Conservation (phyloP, 768 basidiomycete genomes). For the Phallus indusiatus region DNA sequence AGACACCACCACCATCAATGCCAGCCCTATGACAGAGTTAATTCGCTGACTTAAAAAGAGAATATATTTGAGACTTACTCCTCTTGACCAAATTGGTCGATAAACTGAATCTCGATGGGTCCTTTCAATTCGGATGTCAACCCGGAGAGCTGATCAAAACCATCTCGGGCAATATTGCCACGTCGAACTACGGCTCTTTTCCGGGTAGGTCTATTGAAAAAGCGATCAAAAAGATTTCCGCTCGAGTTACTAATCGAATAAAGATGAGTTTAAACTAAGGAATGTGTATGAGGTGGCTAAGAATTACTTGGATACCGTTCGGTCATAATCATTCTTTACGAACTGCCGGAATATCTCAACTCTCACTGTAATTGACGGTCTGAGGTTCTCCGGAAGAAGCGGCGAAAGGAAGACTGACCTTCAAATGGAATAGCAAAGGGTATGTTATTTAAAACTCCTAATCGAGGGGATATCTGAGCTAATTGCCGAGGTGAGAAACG, state of each 20-base stretch:
- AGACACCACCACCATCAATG: constrained; percentile 94
- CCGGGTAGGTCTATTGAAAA: constrained; percentile 13
- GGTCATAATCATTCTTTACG: constrained; percentile 48
- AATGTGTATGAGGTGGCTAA: not conserved
- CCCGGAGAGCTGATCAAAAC: constrained; percentile 65
- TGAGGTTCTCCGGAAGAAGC: not conserved
- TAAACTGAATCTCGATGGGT: constrained; percentile 83
- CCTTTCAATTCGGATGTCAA: constrained; percentile 69
- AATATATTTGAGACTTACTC: constrained; percentile 49
- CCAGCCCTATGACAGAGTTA: constrained; percentile 50
- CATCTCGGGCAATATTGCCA: constrained; percentile 76
- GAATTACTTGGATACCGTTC: constrained; percentile 15
- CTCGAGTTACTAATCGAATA: not conserved
- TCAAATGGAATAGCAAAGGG: constrained; percentile 94
- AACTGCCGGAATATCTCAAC: constrained; percentile 85
- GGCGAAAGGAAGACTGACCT: constrained; percentile 14
- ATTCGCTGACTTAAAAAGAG: not conserved
- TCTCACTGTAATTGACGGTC: constrained; percentile 30
- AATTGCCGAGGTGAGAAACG: constrained; percentile 55
- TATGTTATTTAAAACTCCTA: constrained; percentile 90
- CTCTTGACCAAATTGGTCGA: constrained; percentile 79
- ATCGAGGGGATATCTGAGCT: constrained; percentile 68
- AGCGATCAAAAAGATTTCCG: not conserved
- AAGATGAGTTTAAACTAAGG: not conserved
- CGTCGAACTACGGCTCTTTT: constrained; percentile 53